Conservation (phyloP, 176 grass and related monocot genomes). For the Rhynchospora breviuscula region DNA sequence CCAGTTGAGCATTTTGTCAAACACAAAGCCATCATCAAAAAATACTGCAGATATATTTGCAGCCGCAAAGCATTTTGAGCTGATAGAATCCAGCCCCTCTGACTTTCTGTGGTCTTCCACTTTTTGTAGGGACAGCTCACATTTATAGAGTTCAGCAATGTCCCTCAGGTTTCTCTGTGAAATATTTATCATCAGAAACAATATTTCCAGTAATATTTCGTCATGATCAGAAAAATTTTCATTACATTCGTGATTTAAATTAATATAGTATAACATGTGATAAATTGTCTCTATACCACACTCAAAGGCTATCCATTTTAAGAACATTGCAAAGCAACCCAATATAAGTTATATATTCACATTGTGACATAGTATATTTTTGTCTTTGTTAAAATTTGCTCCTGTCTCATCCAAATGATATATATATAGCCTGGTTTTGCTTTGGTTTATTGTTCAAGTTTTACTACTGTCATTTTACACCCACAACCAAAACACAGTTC, state of each 20-base stretch:
- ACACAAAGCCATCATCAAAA: conserved; percentile 69
- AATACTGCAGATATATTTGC: conserved; percentile 71
- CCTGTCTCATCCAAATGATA: background rate
- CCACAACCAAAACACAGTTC: too few relatives aligned
- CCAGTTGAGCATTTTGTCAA: conserved; percentile 71
- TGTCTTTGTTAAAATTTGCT: background rate
- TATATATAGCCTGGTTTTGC: too few relatives aligned
- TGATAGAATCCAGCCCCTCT: conserved; percentile 44
- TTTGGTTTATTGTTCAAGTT: too few relatives aligned
- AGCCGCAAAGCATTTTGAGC: conserved; percentile 70
- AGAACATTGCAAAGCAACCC: background rate
- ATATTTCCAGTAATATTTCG: background rate
- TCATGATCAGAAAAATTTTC: background rate
- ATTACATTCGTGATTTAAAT: background rate
- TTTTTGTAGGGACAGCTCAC: conserved; percentile 48
- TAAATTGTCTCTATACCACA: background rate
- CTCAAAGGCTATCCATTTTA: too few relatives aligned
- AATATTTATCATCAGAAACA: background rate
- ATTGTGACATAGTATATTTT: background rate
- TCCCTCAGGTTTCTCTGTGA: conserved; percentile 91
- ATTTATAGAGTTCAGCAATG: conserved; percentile 61
- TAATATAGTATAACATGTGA: background rate
- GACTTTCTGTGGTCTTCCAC: conserved; percentile 64
- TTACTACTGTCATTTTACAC: too few relatives aligned
- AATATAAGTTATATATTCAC: background rate